These are phyloP conservation scores for Gossypium herbaceum DNA, from an alignment of 345 rosid species.

Conservation along the genomic window DNA sequence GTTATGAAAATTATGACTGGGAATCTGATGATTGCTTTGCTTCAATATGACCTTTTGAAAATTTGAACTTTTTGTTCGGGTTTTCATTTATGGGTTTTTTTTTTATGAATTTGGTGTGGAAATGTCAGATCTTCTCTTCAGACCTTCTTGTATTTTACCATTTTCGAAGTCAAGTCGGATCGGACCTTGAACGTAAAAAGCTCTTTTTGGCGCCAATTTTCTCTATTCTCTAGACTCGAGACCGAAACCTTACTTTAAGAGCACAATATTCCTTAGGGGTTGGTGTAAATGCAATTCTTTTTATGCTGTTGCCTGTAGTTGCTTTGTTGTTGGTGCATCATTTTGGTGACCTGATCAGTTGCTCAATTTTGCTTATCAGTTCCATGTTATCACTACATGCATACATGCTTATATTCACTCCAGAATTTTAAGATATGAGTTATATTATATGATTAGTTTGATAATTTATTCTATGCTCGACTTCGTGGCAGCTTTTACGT, in stretches of 20 bases:
- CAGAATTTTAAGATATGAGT: neutral
- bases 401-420: neutral
- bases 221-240: too few relatives aligned
- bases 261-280: neutral
- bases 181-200: too few relatives aligned
- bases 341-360: neutral
- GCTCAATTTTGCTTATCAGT: neutral
- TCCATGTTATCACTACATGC: neutral
- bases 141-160: neutral
- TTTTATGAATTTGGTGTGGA: neutral
- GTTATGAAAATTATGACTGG: neutral
- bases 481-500: slow-evolving; percentile 20
- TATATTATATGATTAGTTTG: neutral
- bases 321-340: neutral
- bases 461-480: neutral
- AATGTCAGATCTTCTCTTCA: slow-evolving; percentile 1
- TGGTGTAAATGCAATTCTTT: neutral
- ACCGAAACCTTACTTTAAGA: too few relatives aligned
- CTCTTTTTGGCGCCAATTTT: too few relatives aligned
- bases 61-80: neutral
- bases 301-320: neutral
- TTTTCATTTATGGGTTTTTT: neutral
- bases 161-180: too few relatives aligned
- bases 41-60: neutral
- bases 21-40: neutral